A percentile compares a stretch with the other conserved stretches of the same genome.
Evolutionary conservation across 2,329 filamentous ascomycete species (phyloP).

Genomic region (Leptographium lundbergii): DNA sequence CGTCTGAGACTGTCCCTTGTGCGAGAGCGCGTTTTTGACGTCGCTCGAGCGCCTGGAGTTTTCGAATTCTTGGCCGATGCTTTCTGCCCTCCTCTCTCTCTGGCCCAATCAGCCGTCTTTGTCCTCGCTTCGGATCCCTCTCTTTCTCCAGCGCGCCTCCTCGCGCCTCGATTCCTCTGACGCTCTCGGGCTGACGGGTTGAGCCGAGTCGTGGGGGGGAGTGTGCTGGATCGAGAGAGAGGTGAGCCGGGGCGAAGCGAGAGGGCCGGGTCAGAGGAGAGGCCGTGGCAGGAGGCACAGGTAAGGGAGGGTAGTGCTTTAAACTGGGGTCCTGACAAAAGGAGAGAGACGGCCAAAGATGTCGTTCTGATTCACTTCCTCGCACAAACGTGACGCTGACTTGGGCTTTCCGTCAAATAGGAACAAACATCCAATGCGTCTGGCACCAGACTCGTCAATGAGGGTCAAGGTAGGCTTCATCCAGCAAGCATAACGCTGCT

Average conservation of each 20-base stretch:
- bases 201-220: constrained; percentile 14
- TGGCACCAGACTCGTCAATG: no score
- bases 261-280: not conserved
- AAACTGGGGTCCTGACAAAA: constrained; percentile 19
- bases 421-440: no score
- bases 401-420: not conserved
- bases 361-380: not conserved
- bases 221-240: constrained; percentile 13
- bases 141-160: not conserved
- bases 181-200: constrained; percentile 12
- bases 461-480: no score
- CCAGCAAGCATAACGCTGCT: no score
- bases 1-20: constrained; percentile 24
- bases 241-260: constrained; percentile 9
- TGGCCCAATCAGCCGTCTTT: constrained; percentile 6
- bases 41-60: not conserved
- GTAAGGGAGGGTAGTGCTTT: constrained; percentile 24
- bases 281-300: constrained; percentile 12
- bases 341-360: not conserved
- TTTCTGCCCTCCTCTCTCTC: not conserved
- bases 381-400: not conserved
- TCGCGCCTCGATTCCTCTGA: not conserved
- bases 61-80: not conserved
- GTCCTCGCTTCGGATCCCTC: constrained; percentile 7
- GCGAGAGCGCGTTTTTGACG: not conserved